Conservation (phyloP, 169 alveolate genomes). For the Plasmodium chabaudi region DNA sequence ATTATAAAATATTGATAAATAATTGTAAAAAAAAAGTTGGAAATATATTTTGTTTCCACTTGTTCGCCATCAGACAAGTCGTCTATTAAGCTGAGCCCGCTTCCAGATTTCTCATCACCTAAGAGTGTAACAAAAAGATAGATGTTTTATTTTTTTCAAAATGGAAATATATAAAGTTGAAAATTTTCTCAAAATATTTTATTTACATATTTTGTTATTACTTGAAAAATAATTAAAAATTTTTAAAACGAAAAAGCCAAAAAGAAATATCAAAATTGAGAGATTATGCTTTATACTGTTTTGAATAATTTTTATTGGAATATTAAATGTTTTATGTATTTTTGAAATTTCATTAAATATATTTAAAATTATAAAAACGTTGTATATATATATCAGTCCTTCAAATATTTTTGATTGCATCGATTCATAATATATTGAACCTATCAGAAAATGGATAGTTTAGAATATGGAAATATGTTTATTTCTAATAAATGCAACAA, state of each 20-base stretch:
- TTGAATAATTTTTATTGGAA: conserved; percentile 34
- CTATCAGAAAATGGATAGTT: background rate
- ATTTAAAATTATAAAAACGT: conserved; percentile 27
- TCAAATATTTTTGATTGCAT: conserved; percentile 6
- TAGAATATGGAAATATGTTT: too few relatives aligned
- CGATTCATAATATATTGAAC: conserved; percentile 21
- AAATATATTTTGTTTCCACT: conserved; percentile 40
- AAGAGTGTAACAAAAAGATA: background rate
- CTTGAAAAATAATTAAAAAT: conserved; percentile 42
- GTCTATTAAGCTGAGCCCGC: conserved; percentile 10
- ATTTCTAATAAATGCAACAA: background rate
- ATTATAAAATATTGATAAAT: conserved; percentile 35
- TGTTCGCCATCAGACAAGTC: conserved; percentile 9
- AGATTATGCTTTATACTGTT: conserved; percentile 17
- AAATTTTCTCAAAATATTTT: background rate
- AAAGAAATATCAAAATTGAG: conserved; percentile 21
- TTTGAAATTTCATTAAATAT: conserved; percentile 5
- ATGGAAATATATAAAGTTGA: background rate
- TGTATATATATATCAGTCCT: conserved; percentile 19
- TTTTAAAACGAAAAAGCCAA: conserved; percentile 11
- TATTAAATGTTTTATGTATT: conserved; percentile 3
- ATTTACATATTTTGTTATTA: background rate
- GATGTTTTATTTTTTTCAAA: background rate
- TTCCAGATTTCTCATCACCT: conserved; percentile 7
- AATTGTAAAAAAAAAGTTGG: conserved; percentile 22